Percentiles rank a stretch among this genome's conserved stretches.
Evolutionary conservation across 2,329 filamentous ascomycete species (phyloP).

Genomic region (Rhinocladiella similis): DNA sequence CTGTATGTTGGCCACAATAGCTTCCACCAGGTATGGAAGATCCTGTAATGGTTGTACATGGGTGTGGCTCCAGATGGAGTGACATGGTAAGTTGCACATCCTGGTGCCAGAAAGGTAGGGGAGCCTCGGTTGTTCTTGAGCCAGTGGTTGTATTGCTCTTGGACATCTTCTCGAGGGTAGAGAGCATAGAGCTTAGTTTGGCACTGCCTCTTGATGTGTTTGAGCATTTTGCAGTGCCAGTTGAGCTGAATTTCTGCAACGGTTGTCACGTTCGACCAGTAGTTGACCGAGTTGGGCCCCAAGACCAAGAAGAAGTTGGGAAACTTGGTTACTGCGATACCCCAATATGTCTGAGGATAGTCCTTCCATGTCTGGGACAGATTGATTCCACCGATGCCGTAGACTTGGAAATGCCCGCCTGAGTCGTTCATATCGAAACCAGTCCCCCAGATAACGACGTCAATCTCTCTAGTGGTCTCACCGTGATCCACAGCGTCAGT

Average conservation of each 20-base stretch:
- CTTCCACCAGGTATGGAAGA: slow-evolving; percentile 1
- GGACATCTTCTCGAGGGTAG: not conserved
- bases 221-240: slow-evolving; percentile 2
- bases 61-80: not conserved
- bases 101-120: slow-evolving; percentile 1
- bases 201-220: not conserved
- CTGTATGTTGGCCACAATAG: not conserved
- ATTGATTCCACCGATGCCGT: slow-evolving; percentile 3
- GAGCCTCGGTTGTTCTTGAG: not conserved
- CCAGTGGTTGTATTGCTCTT: slow-evolving; percentile 1
- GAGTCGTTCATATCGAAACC: slow-evolving; percentile 6
- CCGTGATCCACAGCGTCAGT: not conserved
- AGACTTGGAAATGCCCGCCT: slow-evolving; percentile 5
- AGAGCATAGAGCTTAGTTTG: slow-evolving; percentile 1
- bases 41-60: slow-evolving; percentile 3
- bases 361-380: not conserved
- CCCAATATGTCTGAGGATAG: slow-evolving; percentile 36
- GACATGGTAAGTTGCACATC: slow-evolving; percentile 1
- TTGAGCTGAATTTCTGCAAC: not conserved
- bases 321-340: slow-evolving; percentile 32
- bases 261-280: slow-evolving; percentile 7
- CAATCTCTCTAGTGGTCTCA: not conserved
- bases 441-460: slow-evolving; percentile 4
- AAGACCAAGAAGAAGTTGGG: slow-evolving; percentile 36
- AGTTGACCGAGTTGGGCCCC: slow-evolving; percentile 32